phyloP scores from a whole-genome alignment of 1,284 basidiomycete genomes.

The Ceratobasidium theobromae region DNA sequence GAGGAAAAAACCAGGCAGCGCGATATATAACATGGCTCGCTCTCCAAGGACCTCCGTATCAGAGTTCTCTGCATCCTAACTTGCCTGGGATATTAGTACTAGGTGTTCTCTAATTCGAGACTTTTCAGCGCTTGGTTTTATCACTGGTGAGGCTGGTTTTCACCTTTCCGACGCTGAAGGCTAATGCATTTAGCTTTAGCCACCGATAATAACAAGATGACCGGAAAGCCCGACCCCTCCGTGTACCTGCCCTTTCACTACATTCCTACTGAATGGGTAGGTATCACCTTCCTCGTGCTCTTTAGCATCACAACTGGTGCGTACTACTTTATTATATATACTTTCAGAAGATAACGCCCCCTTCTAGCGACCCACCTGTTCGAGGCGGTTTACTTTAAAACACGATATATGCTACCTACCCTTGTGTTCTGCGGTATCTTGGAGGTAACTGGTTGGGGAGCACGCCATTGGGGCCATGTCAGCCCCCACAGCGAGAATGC shows the following conservation, averaged over 20 bases:
- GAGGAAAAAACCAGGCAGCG: no score
- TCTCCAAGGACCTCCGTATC: no score
- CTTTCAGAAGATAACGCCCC: background rate
- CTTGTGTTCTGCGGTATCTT: slow-evolving; percentile 52
- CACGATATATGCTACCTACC: slow-evolving; percentile 59
- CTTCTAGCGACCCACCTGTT: slow-evolving; percentile 47
- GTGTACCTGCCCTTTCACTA: slow-evolving; percentile 27
- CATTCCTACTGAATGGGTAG: slow-evolving; percentile 33
- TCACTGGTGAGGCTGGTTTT: no score
- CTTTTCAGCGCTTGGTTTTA: no score
- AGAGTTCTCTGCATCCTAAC: no score
- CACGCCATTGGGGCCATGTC: slow-evolving; percentile 38
- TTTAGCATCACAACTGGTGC: slow-evolving; percentile 30
- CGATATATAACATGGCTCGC: no score
- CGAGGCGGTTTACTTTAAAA: slow-evolving; percentile 48
- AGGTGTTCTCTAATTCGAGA: no score
- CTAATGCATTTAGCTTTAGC: background rate
- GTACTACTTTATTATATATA: background rate
- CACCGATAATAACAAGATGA: background rate
- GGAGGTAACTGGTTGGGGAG: slow-evolving; percentile 50
- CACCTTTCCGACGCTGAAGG: no score
- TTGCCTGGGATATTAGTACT: no score
- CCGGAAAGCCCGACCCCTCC: background rate
- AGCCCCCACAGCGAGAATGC: slow-evolving; percentile 38
- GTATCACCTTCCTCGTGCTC: slow-evolving; percentile 33